Conservation (phyloP, 768 basidiomycete genomes). For the Bullera alba region DNA sequence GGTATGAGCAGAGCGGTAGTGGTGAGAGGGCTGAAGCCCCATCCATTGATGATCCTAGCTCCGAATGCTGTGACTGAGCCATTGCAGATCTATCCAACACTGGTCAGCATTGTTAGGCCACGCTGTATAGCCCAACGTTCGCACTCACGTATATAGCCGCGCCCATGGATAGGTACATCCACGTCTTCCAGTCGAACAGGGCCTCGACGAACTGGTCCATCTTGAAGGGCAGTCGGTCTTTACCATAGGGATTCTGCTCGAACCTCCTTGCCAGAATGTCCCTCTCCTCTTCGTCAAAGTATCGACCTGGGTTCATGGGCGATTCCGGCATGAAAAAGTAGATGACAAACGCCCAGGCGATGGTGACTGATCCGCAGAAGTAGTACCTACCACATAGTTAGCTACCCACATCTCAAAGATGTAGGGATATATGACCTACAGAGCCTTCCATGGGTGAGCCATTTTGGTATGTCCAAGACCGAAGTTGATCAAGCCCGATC, state of each 20-base stretch:
- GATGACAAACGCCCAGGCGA: constrained; percentile 41
- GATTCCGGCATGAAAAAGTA: constrained; percentile 43
- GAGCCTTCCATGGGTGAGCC: constrained; percentile 41
- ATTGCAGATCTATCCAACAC: constrained; percentile 28
- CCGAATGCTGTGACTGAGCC: constrained; percentile 45
- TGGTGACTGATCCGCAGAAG: constrained; percentile 44
- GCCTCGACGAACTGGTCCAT: constrained; percentile 42
- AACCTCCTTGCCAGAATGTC: constrained; percentile 27
- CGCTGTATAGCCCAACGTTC: background rate
- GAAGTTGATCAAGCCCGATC: constrained; percentile 46
- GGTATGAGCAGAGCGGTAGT: constrained; percentile 42
- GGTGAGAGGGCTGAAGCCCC: constrained; percentile 44
- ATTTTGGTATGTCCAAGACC: constrained; percentile 39
- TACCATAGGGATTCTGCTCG: constrained; percentile 29
- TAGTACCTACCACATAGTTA: constrained; percentile 19
- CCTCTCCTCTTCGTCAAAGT: constrained; percentile 40
- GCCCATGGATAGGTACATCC: constrained; percentile 44
- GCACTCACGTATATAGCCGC: constrained; percentile 37
- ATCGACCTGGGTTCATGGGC: constrained; percentile 35
- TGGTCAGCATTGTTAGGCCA: background rate
- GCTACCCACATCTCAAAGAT: background rate
- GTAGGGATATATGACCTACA: constrained; percentile 15
- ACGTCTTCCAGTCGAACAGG: constrained; percentile 42
- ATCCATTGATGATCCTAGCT: constrained; percentile 43
- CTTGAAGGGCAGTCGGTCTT: constrained; percentile 24